A percentile compares a stretch with the other conserved stretches of the same genome.
Conservation (phyloP, 2,329 filamentous ascomycete species). For the Fusarium longipes region DNA sequence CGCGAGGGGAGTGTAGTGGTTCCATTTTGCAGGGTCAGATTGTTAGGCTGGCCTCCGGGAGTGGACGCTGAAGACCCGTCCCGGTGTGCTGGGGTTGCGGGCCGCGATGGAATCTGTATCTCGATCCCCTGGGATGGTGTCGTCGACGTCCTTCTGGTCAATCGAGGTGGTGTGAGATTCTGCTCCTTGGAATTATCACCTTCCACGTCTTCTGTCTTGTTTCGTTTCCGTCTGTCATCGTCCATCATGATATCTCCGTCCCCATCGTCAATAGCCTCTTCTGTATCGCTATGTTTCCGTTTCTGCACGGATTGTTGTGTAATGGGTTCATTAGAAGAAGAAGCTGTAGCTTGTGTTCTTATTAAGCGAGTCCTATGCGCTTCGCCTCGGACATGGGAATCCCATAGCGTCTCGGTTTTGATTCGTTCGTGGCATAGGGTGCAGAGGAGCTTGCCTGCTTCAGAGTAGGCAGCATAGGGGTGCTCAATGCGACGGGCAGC, state of each 20-base stretch:
- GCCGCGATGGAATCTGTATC: conserved; percentile 71
- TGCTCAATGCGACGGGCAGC: conserved; percentile 78
- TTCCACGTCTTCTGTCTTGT: conserved; percentile 51
- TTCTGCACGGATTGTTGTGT: conserved; percentile 45
- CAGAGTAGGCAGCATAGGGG: conserved; percentile 74
- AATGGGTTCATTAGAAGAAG: conserved; percentile 26
- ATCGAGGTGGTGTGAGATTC: conserved; percentile 54
- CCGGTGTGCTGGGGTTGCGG: conserved; percentile 66
- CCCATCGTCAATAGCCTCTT: conserved; percentile 42
- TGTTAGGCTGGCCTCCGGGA: conserved; percentile 43
- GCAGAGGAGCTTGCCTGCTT: conserved; percentile 75
- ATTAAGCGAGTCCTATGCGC: conserved; percentile 52
- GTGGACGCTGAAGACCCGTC: conserved; percentile 58
- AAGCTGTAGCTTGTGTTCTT: conserved; percentile 38
- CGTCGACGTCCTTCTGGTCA: conserved; percentile 61
- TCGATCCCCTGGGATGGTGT: conserved; percentile 68
- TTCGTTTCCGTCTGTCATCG: conserved; percentile 59
- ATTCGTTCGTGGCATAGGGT: conserved; percentile 72
- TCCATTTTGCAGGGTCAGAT: conserved; percentile 24
- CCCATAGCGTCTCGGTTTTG: conserved; percentile 76
- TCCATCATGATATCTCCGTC: conserved; percentile 53
- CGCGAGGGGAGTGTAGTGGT: conserved; percentile 49
- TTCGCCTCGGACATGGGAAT: conserved; percentile 66
- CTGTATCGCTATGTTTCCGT: conserved; percentile 52
- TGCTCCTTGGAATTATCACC: conserved; percentile 39